Conservation (phyloP, 495 filamentous ascomycete genomes). For the Chaetomidium leptoderma region DNA sequence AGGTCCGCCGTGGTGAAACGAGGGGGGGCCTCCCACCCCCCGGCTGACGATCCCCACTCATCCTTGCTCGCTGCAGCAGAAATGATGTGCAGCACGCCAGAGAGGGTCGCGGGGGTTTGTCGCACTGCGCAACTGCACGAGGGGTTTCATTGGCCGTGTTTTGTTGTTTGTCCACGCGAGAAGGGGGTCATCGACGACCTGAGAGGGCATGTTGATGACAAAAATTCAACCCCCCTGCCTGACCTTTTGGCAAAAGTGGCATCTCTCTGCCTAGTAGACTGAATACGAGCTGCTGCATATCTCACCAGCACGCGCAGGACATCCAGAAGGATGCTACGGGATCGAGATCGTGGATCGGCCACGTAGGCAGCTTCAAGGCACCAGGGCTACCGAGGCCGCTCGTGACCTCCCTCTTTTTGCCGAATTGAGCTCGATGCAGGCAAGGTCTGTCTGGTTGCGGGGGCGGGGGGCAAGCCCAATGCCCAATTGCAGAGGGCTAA, state of each 20-base stretch:
- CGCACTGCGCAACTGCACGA: no score
- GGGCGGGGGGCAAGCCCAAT: neutral
- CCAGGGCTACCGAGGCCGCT: neutral
- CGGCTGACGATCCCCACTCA: slow-evolving; percentile 5
- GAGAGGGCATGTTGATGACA: neutral
- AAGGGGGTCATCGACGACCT: neutral
- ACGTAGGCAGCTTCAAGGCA: slow-evolving; percentile 3
- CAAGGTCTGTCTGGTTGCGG: neutral
- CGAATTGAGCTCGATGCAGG: slow-evolving; percentile 18
- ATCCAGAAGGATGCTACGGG: neutral
- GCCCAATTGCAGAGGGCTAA: slow-evolving; percentile 3
- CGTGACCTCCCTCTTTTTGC: slow-evolving; percentile 9
- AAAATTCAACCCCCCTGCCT: neutral
- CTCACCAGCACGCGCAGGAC: no score
- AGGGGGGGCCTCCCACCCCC: neutral
- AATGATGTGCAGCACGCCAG: slow-evolving; percentile 26
- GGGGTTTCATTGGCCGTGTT: slow-evolving; percentile 4
- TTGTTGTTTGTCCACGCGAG: neutral
- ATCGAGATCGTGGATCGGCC: slow-evolving; percentile 5
- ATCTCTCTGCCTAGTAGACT: neutral
- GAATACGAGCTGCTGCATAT: no score
- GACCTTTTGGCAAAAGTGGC: no score
- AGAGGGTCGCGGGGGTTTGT: neutral
- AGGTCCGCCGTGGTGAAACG: neutral
- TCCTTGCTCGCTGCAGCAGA: slow-evolving; percentile 21